These are phyloP conservation scores for Hypomontagnella submonticulosa DNA, from an alignment of 495 filamentous ascomycete genomes.

Conservation along the genomic window DNA sequence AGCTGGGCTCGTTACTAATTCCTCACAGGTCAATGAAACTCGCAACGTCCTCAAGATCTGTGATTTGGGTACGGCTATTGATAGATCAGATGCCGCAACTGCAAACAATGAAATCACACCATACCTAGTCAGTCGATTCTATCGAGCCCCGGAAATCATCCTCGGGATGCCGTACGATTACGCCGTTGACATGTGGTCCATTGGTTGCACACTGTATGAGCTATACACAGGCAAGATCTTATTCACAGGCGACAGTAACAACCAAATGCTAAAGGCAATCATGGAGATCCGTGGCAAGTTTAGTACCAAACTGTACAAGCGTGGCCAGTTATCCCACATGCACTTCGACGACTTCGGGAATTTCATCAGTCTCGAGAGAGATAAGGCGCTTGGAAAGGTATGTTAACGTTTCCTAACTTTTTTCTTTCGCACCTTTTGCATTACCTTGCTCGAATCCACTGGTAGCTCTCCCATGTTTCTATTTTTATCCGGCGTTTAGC, in stretches of 20 bases:
- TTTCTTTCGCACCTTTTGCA: constrained; percentile 14
- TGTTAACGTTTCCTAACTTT: constrained; percentile 42
- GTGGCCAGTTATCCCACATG: constrained; percentile 73
- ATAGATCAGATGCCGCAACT: constrained; percentile 75
- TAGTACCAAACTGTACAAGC: constrained; percentile 84
- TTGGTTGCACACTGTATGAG: constrained; percentile 96
- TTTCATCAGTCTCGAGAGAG: constrained; percentile 86
- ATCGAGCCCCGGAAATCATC: constrained; percentile 96
- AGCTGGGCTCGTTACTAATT: constrained; percentile 41
- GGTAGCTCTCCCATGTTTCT: constrained; percentile 22
- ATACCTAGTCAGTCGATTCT: constrained; percentile 96
- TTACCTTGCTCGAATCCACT: not conserved
- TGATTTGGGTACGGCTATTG: constrained; percentile 92
- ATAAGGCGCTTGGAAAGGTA: constrained; percentile 85
- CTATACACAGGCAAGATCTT: constrained; percentile 97
- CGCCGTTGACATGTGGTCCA: constrained; percentile 96
- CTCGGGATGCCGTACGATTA: constrained; percentile 94
- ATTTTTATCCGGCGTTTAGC: constrained; percentile 38
- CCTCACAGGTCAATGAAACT: constrained; percentile 75
- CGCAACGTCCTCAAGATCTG: constrained; percentile 92
- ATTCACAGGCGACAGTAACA: constrained; percentile 94
- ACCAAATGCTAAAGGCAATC: constrained; percentile 94
- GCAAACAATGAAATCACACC: constrained; percentile 85
- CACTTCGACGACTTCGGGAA: constrained; percentile 91
- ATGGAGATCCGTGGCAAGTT: constrained; percentile 97